Evolutionary conservation across 129 eudicot genomes (phyloP).

Genomic region (Chrysanthemum lavandulifolium): DNA sequence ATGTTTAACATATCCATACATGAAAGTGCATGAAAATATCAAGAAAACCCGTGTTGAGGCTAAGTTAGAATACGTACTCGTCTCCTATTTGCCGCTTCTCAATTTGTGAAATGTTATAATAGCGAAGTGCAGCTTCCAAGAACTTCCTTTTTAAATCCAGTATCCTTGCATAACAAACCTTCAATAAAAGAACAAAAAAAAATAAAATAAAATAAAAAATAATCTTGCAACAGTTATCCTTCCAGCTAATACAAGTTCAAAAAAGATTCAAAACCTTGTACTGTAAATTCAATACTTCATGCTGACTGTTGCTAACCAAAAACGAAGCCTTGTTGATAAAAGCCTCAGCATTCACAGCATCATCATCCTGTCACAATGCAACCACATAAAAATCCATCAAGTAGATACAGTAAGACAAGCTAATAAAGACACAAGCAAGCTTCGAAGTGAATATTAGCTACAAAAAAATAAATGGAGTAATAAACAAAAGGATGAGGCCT

Average conservation of each 20-base stretch:
- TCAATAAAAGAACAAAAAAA: neutral
- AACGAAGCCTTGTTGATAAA: conserved; percentile 97
- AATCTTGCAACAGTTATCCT: neutral
- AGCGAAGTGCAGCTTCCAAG: conserved; percentile 97
- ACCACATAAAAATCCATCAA: conserved; percentile 1
- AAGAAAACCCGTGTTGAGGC: neutral
- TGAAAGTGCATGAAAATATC: neutral
- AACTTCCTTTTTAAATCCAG: conserved; percentile 94
- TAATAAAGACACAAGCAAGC: neutral
- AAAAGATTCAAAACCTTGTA: conserved; percentile 62
- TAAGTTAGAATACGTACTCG: conserved; percentile 60
- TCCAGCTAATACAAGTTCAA: neutral
- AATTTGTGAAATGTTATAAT: conserved; percentile 92
- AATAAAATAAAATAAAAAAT: no score
- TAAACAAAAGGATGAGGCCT: no score
- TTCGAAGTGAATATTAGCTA: neutral
- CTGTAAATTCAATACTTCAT: conserved; percentile 88
- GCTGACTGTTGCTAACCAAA: conserved; percentile 90
- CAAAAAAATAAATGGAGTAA: neutral
- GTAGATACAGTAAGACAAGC: neutral
- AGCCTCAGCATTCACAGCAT: conserved; percentile 95
- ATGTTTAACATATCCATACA: neutral
- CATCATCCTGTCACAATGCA: conserved; percentile 79
- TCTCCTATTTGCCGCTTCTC: conserved; percentile 91
- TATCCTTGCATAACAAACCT: conserved; percentile 97